Evolutionary conservation across 371 early-diverging fungal genomes (phyloP), one percentile per base, ranked within the genome.

Genomic region (Mucor ambiguus): DNA sequence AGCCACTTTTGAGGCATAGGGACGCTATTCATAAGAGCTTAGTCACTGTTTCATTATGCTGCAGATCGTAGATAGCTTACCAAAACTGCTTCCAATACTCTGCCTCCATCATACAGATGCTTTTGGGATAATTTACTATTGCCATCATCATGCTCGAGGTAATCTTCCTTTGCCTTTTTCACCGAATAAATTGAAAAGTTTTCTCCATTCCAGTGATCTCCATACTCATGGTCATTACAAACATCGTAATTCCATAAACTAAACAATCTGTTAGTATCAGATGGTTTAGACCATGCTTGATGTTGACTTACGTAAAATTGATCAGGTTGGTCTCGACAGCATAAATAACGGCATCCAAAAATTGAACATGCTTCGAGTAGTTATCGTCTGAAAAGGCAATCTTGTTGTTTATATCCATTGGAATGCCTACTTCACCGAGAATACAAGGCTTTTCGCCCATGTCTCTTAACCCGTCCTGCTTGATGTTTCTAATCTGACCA

Each of bases 151-250:
- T 71, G 71, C 6, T 67, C 63, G 4, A 35, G 10, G n/a, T 64
- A 61, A 44, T 61, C 59, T 35, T 56, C 35, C 35, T 54, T 48
- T 46, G 61, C 41, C 38, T 68, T 67, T 44, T 68, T 67, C n/a
- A 44, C 64, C 2, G 92, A 90, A 68, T 80, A 92, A 54, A 93
- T 89, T 16, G 91, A 90, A 72, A 95, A 93, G 75, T 95, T 92
- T 63, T 95, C 95, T 8, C 93, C 95, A 66, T 95, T 95, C 95
- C 95, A 95, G 43, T 92, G 89, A 67, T 95, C 95, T 0, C 93
- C 94, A 70, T 85, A 83, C 55, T 79, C 81, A 71, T 93, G 86
- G 65, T 90, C 90, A 69, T 94, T 94, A 58, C 80, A 81, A 10
- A 93, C 81, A 71, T 93, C 92, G 72, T 93, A 93, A 69, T 92